These are phyloP conservation scores for Ammopiptanthus mongolicus DNA, from an alignment of 306 rosid genomes.

Conservation along the genomic window DNA sequence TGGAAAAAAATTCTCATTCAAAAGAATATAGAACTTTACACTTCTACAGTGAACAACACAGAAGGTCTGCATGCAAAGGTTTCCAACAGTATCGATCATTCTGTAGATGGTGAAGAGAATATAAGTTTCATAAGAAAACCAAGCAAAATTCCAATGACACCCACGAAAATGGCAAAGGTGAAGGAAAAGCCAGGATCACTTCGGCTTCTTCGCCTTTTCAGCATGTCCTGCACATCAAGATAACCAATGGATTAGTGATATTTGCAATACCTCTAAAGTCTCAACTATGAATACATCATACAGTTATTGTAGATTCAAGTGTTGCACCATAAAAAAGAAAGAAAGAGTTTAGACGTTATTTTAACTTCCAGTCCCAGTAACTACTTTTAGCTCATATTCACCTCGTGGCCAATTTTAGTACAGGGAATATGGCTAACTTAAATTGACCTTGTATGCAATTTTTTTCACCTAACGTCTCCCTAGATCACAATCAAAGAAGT, in stretches of 20 bases:
- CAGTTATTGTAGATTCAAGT: background rate
- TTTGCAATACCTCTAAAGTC: background rate
- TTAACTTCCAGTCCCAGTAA: background rate
- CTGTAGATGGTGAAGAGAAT: constrained; percentile 57
- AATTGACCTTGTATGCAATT: background rate
- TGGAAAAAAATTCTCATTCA: constrained; percentile 21
- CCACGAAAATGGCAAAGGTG: constrained; percentile 64
- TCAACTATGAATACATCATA: background rate
- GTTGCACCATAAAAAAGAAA: background rate
- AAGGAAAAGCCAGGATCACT: constrained; percentile 74
- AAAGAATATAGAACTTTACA: constrained; percentile 34
- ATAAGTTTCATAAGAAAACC: constrained; percentile 77
- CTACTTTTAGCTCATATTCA: background rate
- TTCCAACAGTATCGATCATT: constrained; percentile 27
- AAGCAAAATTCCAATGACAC: constrained; percentile 68
- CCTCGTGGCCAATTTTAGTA: background rate
- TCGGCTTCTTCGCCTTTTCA: constrained; percentile 55
- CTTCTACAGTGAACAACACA: constrained; percentile 17
- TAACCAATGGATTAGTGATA: background rate
- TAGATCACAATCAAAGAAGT: background rate
- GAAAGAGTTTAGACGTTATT: background rate
- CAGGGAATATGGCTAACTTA: background rate
- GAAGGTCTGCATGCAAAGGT: constrained; percentile 26
- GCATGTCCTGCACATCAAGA: constrained; percentile 49
- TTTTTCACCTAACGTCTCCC: background rate